Percentiles rank a stretch among this genome's conserved stretches.
These are phyloP conservation scores for Saccharomycopsis amapae DNA, from an alignment of 805 yeast species.

Conservation along the genomic window DNA sequence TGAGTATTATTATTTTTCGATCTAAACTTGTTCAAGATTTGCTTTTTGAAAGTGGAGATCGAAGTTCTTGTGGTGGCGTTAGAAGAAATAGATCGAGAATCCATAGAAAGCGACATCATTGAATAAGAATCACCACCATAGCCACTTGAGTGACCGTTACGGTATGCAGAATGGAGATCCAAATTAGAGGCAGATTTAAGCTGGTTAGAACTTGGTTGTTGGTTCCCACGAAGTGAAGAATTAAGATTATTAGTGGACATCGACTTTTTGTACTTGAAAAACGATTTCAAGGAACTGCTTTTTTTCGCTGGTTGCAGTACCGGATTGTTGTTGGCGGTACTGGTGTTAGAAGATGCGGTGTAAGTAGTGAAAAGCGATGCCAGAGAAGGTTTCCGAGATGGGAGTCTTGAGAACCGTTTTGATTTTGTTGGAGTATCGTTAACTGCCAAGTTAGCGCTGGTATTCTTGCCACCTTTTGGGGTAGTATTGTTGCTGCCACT, in stretches of 20 bases:
- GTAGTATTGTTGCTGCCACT: not conserved
- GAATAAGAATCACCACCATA: constrained; percentile 18
- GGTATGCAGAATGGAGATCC: constrained; percentile 14
- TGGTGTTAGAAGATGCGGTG: not conserved
- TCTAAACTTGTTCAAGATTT: constrained; percentile 15
- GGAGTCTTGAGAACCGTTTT: not conserved
- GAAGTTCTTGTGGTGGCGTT: constrained; percentile 21
- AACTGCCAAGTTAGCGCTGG: no score
- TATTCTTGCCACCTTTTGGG: no score
- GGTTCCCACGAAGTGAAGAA: not conserved
- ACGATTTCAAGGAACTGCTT: constrained; percentile 16
- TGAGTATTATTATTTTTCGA: not conserved
- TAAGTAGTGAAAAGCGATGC: constrained; percentile 1
- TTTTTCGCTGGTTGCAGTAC: not conserved
- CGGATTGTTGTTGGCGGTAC: not conserved
- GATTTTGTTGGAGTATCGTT: no score
- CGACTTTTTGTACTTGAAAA: constrained; percentile 19
- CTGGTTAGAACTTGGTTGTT: not conserved
- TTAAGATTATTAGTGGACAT: constrained; percentile 15
- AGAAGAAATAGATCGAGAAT: constrained; percentile 11
- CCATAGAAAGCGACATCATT: constrained; percentile 10
- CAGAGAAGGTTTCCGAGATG: constrained; percentile 4
- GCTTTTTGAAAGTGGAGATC: constrained; percentile 18
- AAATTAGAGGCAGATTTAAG: constrained; percentile 10
- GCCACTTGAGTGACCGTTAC: no score